These are phyloP conservation scores for Umbelopsis sp. DNA, from an alignment of 192 early-diverging fungal species.

Conservation along the genomic window DNA sequence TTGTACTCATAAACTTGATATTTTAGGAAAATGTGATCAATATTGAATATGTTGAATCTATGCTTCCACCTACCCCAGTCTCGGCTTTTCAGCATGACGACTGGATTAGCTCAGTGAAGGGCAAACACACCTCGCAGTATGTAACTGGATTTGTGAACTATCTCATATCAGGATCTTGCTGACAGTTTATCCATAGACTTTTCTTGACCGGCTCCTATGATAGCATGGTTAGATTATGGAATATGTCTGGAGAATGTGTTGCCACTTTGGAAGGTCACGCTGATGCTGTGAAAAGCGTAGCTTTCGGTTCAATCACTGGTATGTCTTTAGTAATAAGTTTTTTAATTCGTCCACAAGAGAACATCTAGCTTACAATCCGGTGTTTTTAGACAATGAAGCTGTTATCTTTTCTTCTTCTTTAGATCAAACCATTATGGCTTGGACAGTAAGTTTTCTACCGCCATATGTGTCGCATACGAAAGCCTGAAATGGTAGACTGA, in stretches of 20 bases:
- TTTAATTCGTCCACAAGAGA: not conserved
- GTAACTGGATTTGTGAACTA: not conserved
- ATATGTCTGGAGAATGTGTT: conserved; percentile 69
- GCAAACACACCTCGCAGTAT: conserved; percentile 23
- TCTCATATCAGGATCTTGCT: not conserved
- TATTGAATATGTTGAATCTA: conserved; percentile 92
- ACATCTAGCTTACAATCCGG: not conserved
- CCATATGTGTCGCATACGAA: not conserved
- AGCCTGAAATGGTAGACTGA: not conserved
- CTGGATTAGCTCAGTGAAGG: conserved; percentile 86
- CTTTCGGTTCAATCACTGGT: conserved; percentile 63
- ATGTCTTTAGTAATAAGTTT: conserved; percentile 10
- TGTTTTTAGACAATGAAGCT: conserved; percentile 45
- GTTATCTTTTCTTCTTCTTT: conserved; percentile 61
- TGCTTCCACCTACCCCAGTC: conserved; percentile 81
- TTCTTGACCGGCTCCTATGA: conserved; percentile 88
- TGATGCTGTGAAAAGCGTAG: conserved; percentile 78
- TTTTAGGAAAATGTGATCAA: conserved; percentile 78
- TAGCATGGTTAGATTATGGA: conserved; percentile 82
- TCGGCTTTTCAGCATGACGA: conserved; percentile 90
- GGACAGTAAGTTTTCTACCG: conserved; percentile 46
- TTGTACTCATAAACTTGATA: not conserved
- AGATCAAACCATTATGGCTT: conserved; percentile 69
- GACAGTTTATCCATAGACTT: conserved; percentile 23
- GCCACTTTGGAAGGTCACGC: conserved; percentile 68